Evolutionary conservation across 176 grass and related monocot species (phyloP).

Genomic region (Microstegium vimineum): DNA sequence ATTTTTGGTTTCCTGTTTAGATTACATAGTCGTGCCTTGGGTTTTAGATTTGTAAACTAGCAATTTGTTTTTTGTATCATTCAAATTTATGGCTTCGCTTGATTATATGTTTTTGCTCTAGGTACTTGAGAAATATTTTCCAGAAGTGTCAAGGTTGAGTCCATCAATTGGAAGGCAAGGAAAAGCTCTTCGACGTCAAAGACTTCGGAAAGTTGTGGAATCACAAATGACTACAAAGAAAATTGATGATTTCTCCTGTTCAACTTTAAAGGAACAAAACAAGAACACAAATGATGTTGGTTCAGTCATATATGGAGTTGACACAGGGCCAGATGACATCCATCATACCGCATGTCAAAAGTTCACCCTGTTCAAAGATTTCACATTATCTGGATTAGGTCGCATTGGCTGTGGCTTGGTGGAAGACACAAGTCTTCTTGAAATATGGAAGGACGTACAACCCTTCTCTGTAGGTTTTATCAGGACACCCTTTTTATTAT

Average conservation of each 20-base stretch:
- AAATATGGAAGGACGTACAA: constrained; percentile 66
- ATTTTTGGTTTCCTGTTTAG: constrained; percentile 6
- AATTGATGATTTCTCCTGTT: constrained; percentile 18
- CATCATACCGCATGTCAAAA: constrained; percentile 29
- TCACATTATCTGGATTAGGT: constrained; percentile 53
- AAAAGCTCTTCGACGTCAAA: constrained; percentile 78
- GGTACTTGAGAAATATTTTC: constrained; percentile 81
- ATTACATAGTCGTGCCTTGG: not conserved
- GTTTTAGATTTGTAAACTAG: not conserved
- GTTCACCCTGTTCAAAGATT: constrained; percentile 75
- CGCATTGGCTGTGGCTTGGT: constrained; percentile 59
- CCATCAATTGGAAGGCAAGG: constrained; percentile 93
- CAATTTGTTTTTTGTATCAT: not conserved
- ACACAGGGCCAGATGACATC: constrained; percentile 21
- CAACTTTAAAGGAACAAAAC: constrained; percentile 30
- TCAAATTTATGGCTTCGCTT: constrained; percentile 3
- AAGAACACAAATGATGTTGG: not conserved
- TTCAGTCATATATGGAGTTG: constrained; percentile 18
- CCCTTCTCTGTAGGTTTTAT: constrained; percentile 47
- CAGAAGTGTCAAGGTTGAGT: constrained; percentile 55
- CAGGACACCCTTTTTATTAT: constrained; percentile 1
- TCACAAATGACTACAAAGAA: constrained; percentile 22
- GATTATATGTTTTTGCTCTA: constrained; percentile 16
- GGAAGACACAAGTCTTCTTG: constrained; percentile 50
- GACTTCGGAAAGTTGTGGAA: constrained; percentile 57